Evolutionary conservation across 2,329 filamentous ascomycete species (phyloP).

Genomic region (Claviceps digitariae): DNA sequence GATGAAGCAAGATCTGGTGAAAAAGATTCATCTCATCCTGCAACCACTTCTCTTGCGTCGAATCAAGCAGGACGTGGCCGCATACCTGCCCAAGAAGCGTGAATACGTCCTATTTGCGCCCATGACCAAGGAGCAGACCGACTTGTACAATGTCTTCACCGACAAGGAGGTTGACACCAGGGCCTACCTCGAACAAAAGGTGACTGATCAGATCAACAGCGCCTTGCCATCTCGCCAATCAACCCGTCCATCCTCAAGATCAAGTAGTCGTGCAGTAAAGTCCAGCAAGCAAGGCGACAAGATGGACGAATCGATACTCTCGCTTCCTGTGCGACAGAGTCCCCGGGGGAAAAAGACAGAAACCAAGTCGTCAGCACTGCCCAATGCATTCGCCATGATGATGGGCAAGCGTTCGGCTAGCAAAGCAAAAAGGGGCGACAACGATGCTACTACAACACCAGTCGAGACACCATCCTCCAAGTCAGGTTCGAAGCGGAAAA

Average conservation of each 20-base stretch:
- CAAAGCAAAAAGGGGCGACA: constrained; percentile 12
- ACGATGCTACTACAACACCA: constrained; percentile 12
- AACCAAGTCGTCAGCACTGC: constrained; percentile 7
- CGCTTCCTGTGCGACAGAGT: constrained; percentile 23
- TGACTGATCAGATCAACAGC: constrained; percentile 46
- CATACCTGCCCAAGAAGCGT: constrained; percentile 83
- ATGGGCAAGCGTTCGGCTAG: constrained; percentile 30
- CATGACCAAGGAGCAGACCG: constrained; percentile 79
- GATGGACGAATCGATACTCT: constrained; percentile 9
- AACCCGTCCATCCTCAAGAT: constrained; percentile 22
- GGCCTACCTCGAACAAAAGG: constrained; percentile 71
- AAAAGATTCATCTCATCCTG: constrained; percentile 83
- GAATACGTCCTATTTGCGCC: constrained; percentile 95
- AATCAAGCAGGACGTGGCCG: constrained; percentile 87
- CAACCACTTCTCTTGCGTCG: constrained; percentile 82
- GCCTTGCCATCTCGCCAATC: constrained; percentile 18
- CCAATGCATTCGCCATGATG: constrained; percentile 40
- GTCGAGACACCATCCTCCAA: constrained; percentile 11
- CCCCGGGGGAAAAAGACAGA: constrained; percentile 18
- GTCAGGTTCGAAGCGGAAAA: constrained; percentile 19
- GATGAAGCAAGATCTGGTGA: constrained; percentile 35
- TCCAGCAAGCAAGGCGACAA: constrained; percentile 8
- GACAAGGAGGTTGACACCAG: constrained; percentile 48
- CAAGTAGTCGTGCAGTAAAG: constrained; percentile 16
- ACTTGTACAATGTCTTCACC: constrained; percentile 60